phyloP scores from a whole-genome alignment of 2,329 filamentous ascomycete species.

The Calycina herbarum region DNA sequence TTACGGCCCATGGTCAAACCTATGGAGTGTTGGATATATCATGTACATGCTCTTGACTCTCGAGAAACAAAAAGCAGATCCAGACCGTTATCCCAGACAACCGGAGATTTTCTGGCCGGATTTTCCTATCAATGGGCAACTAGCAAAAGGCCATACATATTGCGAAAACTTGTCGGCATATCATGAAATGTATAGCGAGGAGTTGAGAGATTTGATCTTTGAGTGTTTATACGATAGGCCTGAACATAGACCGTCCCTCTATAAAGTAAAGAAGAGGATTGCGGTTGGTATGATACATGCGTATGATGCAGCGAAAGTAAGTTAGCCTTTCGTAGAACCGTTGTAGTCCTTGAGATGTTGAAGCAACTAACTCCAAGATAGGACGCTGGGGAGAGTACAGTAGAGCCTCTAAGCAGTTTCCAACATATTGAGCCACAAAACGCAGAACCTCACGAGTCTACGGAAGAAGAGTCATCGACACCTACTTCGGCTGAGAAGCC shows the following conservation, averaged over 20 bases:
- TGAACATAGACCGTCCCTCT: constrained; percentile 8
- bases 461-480: too few relatives aligned
- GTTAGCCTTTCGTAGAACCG: background rate
- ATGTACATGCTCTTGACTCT: constrained; percentile 15
- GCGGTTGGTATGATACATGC: background rate
- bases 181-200: constrained; percentile 8
- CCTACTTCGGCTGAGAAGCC: too few relatives aligned
- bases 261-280: constrained; percentile 13
- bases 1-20: constrained; percentile 13
- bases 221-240: constrained; percentile 22
- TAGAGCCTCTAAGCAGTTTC: too few relatives aligned
- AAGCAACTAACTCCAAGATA: too few relatives aligned
- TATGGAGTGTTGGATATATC: constrained; percentile 7
- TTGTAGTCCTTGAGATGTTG: too few relatives aligned
- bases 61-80: background rate
- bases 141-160: constrained; percentile 11
- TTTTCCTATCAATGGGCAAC: background rate
- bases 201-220: constrained; percentile 16
- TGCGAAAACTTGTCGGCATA: constrained; percentile 7
- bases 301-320: background rate
- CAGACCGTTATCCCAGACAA: background rate
- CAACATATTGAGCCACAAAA: too few relatives aligned
- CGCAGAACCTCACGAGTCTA: too few relatives aligned
- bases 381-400: too few relatives aligned
- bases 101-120: constrained; percentile 8